phyloP scores from a whole-genome alignment of 2,329 filamentous ascomycete species.

The Calonectria henricotiae region DNA sequence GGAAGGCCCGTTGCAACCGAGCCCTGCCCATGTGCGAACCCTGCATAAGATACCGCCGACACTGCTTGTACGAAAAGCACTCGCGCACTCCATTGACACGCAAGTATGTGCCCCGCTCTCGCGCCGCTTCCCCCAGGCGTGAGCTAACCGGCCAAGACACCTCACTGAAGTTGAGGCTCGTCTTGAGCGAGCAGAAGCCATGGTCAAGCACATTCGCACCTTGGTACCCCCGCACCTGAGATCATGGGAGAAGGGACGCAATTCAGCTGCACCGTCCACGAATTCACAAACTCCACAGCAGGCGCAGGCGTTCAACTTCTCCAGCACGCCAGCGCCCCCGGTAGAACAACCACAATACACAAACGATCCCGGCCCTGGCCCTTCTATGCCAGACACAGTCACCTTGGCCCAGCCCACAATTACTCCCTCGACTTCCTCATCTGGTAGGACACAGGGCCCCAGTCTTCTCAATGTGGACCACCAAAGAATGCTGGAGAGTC shows the following conservation, averaged over 20 bases:
- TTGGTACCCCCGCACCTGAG: constrained; percentile 52
- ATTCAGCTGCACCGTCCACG: neutral
- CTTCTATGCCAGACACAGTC: neutral
- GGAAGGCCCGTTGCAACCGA: constrained; percentile 61
- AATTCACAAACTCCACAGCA: constrained; percentile 4
- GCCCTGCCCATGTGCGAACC: constrained; percentile 59
- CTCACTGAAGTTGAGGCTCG: constrained; percentile 64
- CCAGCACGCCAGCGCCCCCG: constrained; percentile 16
- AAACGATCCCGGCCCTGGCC: neutral
- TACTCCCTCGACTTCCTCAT: neutral
- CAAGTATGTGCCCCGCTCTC: constrained; percentile 52
- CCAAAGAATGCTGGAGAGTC: constrained; percentile 54
- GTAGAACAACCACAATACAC: neutral
- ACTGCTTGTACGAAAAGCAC: constrained; percentile 67
- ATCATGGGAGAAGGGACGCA: constrained; percentile 36
- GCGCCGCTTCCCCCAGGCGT: neutral
- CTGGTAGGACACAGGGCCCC: constrained; percentile 22
- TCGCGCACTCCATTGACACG: constrained; percentile 66
- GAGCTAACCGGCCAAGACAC: constrained; percentile 52
- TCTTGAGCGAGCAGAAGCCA: constrained; percentile 57
- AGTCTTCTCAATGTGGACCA: constrained; percentile 37
- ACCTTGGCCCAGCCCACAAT: neutral
- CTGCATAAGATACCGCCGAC: constrained; percentile 63
- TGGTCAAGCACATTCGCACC: constrained; percentile 54
- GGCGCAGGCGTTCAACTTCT: constrained; percentile 40